Evolutionary conservation across 1,284 basidiomycete genomes (phyloP).

Genomic region (Trichosporon inkin): DNA sequence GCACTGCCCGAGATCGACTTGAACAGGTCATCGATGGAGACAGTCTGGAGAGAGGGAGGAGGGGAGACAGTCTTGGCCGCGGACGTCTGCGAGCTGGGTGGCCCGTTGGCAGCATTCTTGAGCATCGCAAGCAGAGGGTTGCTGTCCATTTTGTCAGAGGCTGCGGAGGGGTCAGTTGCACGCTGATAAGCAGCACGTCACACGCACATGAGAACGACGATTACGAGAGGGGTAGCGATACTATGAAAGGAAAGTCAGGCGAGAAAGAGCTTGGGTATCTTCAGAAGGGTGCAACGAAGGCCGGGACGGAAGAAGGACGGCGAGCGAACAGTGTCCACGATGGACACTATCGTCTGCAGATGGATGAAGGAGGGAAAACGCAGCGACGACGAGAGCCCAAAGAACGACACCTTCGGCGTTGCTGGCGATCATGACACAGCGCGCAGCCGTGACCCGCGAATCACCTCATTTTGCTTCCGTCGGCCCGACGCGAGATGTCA

Average conservation of each 20-base stretch:
- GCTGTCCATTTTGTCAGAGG: constrained; percentile 28
- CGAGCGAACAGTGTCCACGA: constrained; percentile 2
- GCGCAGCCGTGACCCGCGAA: neutral
- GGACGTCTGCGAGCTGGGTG: constrained; percentile 10
- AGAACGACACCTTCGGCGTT: neutral
- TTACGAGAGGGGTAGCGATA: neutral
- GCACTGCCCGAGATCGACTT: constrained; percentile 27
- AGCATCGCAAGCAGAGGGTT: constrained; percentile 43
- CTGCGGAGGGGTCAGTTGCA: neutral
- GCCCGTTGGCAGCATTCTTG: constrained; percentile 26
- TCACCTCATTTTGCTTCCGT: neutral
- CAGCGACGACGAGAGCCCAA: neutral
- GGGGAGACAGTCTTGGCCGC: constrained; percentile 30
- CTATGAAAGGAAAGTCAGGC: constrained; percentile 4
- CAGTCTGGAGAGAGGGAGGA: constrained; percentile 29
- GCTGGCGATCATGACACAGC: neutral
- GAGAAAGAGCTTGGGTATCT: neutral
- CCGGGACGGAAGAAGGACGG: neutral
- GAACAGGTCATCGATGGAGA: constrained; percentile 40
- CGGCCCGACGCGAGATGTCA: no score
- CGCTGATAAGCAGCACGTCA: neutral
- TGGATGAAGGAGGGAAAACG: neutral
- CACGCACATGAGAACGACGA: neutral
- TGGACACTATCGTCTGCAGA: constrained; percentile 1
- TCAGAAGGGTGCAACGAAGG: constrained; percentile 3